phyloP scores from a whole-genome alignment of 208 protist genomes.

The Crithidia expoeki region DNA sequence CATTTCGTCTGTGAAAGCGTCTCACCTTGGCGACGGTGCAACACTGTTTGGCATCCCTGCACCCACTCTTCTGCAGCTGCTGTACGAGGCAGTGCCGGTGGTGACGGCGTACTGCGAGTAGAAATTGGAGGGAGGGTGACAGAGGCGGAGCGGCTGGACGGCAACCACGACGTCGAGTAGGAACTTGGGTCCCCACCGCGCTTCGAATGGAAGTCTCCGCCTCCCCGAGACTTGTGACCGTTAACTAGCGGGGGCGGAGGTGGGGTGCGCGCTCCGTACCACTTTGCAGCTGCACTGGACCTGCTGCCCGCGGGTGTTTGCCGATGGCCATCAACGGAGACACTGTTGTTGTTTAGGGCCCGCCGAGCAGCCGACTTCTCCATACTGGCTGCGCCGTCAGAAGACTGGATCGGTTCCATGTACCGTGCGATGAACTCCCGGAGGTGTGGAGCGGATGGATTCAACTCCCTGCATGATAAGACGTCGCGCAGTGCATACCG shows the following conservation, averaged over 20 bases:
- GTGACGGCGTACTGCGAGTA: not conserved
- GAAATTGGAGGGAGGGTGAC: not conserved
- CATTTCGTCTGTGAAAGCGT: slow-evolving; percentile 8
- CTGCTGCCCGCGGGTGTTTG: not conserved
- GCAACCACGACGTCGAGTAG: not conserved
- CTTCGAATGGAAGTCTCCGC: not conserved
- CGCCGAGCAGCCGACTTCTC: not conserved
- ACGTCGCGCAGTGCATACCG: slow-evolving; percentile 87
- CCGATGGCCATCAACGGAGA: not conserved
- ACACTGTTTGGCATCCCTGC: slow-evolving; percentile 20
- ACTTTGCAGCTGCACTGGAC: slow-evolving; percentile 1
- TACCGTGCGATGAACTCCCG: slow-evolving; percentile 82
- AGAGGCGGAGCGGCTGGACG: not conserved
- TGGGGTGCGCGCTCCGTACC: slow-evolving; percentile 16
- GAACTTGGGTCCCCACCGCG: not conserved
- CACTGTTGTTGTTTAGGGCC: not conserved
- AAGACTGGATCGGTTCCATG: slow-evolving; percentile 36
- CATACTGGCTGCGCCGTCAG: not conserved
- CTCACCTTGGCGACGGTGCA: slow-evolving; percentile 24
- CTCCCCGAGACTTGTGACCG: not conserved
- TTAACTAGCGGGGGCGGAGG: not conserved
- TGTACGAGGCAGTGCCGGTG: not conserved
- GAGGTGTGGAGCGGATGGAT: slow-evolving; percentile 62
- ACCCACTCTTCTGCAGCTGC: not conserved
- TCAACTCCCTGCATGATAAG: slow-evolving; percentile 78